These are phyloP conservation scores for Calonectria hawksworthii DNA, from an alignment of 2,329 filamentous ascomycete genomes.

Conservation along the genomic window DNA sequence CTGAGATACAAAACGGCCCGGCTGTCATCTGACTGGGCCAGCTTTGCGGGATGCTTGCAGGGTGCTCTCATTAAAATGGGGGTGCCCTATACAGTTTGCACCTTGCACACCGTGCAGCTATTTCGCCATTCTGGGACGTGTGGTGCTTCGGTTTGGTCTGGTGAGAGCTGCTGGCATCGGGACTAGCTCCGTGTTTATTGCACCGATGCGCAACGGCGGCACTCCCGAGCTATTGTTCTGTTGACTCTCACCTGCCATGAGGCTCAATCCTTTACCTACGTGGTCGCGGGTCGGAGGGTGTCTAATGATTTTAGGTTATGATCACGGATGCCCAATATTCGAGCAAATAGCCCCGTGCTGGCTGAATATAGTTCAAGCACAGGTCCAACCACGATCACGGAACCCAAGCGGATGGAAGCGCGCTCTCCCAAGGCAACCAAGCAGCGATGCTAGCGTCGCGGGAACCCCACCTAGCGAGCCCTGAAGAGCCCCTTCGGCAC, in stretches of 20 bases:
- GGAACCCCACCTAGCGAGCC: conserved; percentile 21
- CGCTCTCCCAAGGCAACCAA: conserved; percentile 22
- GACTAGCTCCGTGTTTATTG: conserved; percentile 18
- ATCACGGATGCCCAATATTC: neutral
- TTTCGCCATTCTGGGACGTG: conserved; percentile 26
- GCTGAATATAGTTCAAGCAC: conserved; percentile 31
- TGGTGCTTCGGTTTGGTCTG: conserved; percentile 25
- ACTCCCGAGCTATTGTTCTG: conserved; percentile 9
- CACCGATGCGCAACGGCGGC: conserved; percentile 14
- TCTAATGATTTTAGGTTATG: neutral
- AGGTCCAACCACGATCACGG: conserved; percentile 21
- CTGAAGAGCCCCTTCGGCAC: conserved; percentile 36
- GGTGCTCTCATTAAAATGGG: conserved; percentile 13
- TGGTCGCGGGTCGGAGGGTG: neutral
- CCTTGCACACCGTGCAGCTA: neutral
- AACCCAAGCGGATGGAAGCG: conserved; percentile 8
- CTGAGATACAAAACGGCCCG: conserved; percentile 41
- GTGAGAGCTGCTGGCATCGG: conserved; percentile 20
- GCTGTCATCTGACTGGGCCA: conserved; percentile 30
- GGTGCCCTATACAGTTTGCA: conserved; percentile 36
- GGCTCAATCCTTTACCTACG: neutral
- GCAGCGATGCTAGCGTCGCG: conserved; percentile 37
- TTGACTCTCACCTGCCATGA: neutral
- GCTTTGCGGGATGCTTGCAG: conserved; percentile 19
- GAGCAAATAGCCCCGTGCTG: conserved; percentile 15